Evolutionary conservation across 768 basidiomycete species (phyloP).

Genomic region (Pleurotus cornucopiae): DNA sequence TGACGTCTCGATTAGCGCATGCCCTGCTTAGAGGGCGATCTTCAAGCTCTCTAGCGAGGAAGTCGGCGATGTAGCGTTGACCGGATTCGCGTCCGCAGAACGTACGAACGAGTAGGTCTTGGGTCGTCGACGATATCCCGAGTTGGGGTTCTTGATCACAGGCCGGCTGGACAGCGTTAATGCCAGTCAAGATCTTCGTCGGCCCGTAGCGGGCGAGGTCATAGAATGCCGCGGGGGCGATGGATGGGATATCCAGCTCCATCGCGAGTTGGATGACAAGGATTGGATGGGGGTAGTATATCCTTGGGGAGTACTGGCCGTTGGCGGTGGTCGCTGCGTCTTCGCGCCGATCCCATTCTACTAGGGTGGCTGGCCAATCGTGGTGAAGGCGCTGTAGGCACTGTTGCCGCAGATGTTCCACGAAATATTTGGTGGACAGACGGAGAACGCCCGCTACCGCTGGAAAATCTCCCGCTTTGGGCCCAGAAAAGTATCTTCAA

Average conservation of each 20-base stretch:
- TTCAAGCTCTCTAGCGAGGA: constrained; percentile 54
- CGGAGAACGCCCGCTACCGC: constrained; percentile 62
- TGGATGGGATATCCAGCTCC: constrained; percentile 50
- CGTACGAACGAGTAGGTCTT: constrained; percentile 33
- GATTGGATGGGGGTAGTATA: constrained; percentile 60
- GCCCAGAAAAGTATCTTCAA: constrained; percentile 52
- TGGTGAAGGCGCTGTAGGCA: constrained; percentile 54
- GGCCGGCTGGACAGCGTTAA: constrained; percentile 21
- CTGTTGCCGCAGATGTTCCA: constrained; percentile 58
- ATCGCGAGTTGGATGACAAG: constrained; percentile 67
- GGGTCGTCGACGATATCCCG: constrained; percentile 21
- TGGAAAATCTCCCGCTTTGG: constrained; percentile 51
- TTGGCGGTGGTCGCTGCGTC: constrained; percentile 41
- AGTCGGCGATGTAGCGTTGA: constrained; percentile 58
- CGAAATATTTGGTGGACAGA: constrained; percentile 72
- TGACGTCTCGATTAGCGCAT: constrained; percentile 41
- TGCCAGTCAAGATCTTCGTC: constrained; percentile 60
- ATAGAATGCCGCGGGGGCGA: constrained; percentile 72
- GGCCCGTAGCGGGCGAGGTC: constrained; percentile 72
- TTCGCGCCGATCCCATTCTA: constrained; percentile 69
- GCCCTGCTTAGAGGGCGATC: constrained; percentile 40
- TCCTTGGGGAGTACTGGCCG: constrained; percentile 58
- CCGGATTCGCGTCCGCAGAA: constrained; percentile 63
- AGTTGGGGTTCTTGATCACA: constrained; percentile 2
- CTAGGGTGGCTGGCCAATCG: constrained; percentile 68